Evolutionary conservation across 768 basidiomycete genomes (phyloP), one percentile per base, ranked within the genome.

Genomic region (Cyclocybe aegerita): DNA sequence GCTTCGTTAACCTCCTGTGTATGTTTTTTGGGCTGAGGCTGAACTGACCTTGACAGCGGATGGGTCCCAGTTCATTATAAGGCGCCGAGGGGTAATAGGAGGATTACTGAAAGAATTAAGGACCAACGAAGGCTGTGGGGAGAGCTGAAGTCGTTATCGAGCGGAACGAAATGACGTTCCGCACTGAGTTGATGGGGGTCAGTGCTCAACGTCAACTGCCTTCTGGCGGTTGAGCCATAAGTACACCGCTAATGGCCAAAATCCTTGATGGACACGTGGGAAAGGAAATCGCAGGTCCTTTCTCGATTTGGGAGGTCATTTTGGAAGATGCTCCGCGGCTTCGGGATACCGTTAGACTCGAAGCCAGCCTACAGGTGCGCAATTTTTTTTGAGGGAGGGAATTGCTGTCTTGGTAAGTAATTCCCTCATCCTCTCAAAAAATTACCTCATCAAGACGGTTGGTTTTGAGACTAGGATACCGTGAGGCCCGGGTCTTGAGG

Each of bases 41-140:
- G n/a, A 36, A 49, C 60, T 40, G 38, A 75, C 74, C 69, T 73
- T 74, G 46, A 69, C 66, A 39, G 64, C 54, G 15, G 65, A 58
- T 39, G 71, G 50, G 12, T 75, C 70, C 71, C 73, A 75, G 49
- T 55, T 59, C 55, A 57, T 60, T 39, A 23, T 49, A 40, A 29
- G 12, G 30, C 17, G 31, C 16, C 33, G 33, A 34, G 36, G 10
- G 16, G 29, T 10, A 42, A 11, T 11, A 42, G 11, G 41, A 17
- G 15, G 7, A 1, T 9, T 30, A 16, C 12, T 17, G 41, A 16
- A 16, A 42, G 31, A n/a, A 17, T 30, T 17, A 7, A 23, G 41
- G n/a, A 23, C 31, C 41, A 17, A 17, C 41, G 41, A 2, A 11
- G 7, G 16, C 15, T 42, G 41, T 23, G 33, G 35, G 12, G 12